phyloP scores from a whole-genome alignment of 1,284 basidiomycete genomes.

The Chiua sp. region DNA sequence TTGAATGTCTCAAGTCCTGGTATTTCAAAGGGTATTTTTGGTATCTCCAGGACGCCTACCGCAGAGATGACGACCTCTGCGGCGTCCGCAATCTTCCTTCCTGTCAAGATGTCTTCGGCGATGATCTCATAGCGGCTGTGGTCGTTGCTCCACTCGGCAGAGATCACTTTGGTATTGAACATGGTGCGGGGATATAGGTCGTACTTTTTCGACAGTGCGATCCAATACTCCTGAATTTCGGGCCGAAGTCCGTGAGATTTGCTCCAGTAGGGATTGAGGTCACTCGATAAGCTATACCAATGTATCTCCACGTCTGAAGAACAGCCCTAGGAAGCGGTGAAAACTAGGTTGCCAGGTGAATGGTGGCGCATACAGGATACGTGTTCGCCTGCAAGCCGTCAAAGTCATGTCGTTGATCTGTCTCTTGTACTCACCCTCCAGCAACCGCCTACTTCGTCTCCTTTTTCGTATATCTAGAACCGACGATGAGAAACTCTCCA shows the following conservation, averaged over 20 bases:
- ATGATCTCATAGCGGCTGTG: conserved; percentile 18
- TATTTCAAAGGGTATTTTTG: conserved; percentile 36
- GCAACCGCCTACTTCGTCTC: conserved; percentile 26
- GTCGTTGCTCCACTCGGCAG: conserved; percentile 29
- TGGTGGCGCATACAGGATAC: conserved; percentile 24
- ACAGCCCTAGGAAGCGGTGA: conserved; percentile 25
- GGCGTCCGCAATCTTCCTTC: conserved; percentile 11
- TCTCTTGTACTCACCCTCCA: conserved; percentile 28
- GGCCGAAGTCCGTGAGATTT: conserved; percentile 33
- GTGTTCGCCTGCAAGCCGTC: conserved; percentile 30
- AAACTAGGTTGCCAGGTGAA: neutral
- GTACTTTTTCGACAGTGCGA: conserved; percentile 29
- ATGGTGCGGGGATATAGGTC: conserved; percentile 20
- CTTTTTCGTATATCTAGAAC: conserved; percentile 32
- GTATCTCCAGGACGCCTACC: conserved; percentile 22
- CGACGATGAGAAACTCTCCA: conserved; percentile 1
- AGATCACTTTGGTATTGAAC: conserved; percentile 34
- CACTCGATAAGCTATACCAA: conserved; percentile 40
- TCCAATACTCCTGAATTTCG: conserved; percentile 39
- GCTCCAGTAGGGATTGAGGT: conserved; percentile 39
- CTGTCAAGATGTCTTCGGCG: conserved; percentile 21
- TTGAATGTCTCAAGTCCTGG: conserved; percentile 47
- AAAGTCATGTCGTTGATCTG: neutral
- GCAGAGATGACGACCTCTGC: conserved; percentile 30
- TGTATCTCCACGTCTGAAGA: conserved; percentile 37